Conservation (phyloP, 2,329 filamentous ascomycete species). For the Neonectria punicea region DNA sequence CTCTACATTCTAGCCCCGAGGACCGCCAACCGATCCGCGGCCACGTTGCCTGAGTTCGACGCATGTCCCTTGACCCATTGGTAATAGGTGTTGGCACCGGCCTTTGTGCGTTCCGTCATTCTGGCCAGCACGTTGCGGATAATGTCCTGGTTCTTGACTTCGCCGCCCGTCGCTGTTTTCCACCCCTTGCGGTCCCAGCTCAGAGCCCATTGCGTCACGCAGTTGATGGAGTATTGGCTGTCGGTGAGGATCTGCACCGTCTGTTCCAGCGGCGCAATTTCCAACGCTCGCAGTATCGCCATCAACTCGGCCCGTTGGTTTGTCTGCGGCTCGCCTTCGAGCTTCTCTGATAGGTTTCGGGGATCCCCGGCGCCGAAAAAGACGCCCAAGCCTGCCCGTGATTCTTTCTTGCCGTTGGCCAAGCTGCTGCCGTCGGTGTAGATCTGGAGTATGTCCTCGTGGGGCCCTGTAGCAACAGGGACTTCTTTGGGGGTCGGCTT, state of each 20-base stretch:
- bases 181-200: conserved; percentile 82
- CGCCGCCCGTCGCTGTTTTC: conserved; percentile 75
- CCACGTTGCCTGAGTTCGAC: conserved; percentile 77
- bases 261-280: conserved; percentile 75
- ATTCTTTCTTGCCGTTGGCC: conserved; percentile 66
- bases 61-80: conserved; percentile 92
- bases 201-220: conserved; percentile 83
- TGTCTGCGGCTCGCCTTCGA: conserved; percentile 80
- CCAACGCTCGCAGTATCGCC: conserved; percentile 84
- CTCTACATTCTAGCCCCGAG: conserved; percentile 47
- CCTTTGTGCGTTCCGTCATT: conserved; percentile 74
- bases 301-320: conserved; percentile 97
- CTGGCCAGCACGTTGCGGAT: conserved; percentile 76
- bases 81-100: conserved; percentile 74
- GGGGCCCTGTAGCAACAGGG: conserved; percentile 16
- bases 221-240: conserved; percentile 90
- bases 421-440: conserved; percentile 73
- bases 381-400: conserved; percentile 70
- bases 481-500: conserved; percentile 44
- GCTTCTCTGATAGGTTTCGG: conserved; percentile 78
- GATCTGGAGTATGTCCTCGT: conserved; percentile 50
- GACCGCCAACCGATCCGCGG: conserved; percentile 82
- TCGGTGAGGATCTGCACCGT: conserved; percentile 86
- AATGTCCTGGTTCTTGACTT: conserved; percentile 89
- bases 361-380: conserved; percentile 68